Conservation (phyloP, 306 rosid species). For the Quercus agrifolia region DNA sequence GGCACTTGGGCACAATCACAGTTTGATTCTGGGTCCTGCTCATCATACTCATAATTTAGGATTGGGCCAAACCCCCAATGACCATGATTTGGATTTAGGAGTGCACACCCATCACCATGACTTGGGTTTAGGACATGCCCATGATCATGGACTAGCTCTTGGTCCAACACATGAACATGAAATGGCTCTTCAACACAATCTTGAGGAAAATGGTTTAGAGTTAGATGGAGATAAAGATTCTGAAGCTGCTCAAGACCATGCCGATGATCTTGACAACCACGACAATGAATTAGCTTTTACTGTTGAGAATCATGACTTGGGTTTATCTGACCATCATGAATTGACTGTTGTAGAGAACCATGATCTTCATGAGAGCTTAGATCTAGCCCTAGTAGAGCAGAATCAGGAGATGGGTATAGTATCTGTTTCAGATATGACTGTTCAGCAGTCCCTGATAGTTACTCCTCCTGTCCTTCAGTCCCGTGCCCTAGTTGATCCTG, state of each 20-base stretch:
- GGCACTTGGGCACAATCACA: conserved; percentile 15
- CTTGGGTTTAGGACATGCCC: conserved; percentile 16
- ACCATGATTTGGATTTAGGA: conserved; percentile 27
- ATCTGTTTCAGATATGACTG: conserved; percentile 23
- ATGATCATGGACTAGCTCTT: conserved; percentile 20
- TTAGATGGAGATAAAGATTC: conserved; percentile 20
- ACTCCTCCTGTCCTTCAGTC: conserved; percentile 36
- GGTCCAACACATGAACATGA: conserved; percentile 20
- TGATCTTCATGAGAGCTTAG: conserved; percentile 37
- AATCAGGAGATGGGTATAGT: conserved; percentile 36
- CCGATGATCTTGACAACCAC: conserved; percentile 15
- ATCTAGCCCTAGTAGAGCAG: conserved; percentile 32
- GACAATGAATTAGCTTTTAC: conserved; percentile 20
- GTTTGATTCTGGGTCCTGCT: background rate
- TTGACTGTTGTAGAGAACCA: conserved; percentile 35
- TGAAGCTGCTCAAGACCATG: conserved; percentile 23
- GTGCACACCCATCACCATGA: conserved; percentile 5
- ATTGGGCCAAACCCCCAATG: conserved; percentile 9
- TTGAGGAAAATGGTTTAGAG: conserved; percentile 26
- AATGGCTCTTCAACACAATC: conserved; percentile 25
- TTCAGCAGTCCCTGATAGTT: conserved; percentile 18
- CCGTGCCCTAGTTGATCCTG: conserved; percentile 19
- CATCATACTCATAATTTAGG: conserved; percentile 18
- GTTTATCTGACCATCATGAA: conserved; percentile 36
- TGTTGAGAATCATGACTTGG: conserved; percentile 26